Evolutionary conservation across 345 rosid genomes (phyloP).

Genomic region (Ceriops zippeliana): DNA sequence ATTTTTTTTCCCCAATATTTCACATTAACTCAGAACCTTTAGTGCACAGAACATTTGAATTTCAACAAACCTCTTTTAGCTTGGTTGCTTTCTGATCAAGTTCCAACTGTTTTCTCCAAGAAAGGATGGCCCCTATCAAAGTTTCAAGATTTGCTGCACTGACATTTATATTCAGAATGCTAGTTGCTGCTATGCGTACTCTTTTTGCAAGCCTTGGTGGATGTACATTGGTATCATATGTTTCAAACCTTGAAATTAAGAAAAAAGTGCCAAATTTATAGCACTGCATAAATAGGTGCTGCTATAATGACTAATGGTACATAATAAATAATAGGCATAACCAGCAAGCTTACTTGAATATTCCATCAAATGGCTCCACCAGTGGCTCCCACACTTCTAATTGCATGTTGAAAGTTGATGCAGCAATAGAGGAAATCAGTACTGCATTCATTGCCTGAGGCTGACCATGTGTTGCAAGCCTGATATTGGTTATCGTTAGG

Average conservation of each 20-base stretch:
- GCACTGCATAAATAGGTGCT: conserved; percentile 8
- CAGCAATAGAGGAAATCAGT: conserved; percentile 81
- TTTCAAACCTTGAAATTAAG: conserved; percentile 68
- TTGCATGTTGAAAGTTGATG: conserved; percentile 87
- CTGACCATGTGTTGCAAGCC: conserved; percentile 92
- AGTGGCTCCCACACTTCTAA: conserved; percentile 99
- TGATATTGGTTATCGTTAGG: conserved; percentile 79
- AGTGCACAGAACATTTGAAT: conserved; percentile 10
- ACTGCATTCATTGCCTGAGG: conserved; percentile 96
- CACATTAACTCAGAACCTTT: conserved; percentile 2
- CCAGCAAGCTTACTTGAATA: conserved; percentile 70
- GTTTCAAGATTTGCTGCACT: conserved; percentile 88
- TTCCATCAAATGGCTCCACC: conserved; percentile 98
- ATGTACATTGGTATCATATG: conserved; percentile 62
- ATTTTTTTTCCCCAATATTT: neutral
- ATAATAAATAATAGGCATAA: conserved; percentile 5
- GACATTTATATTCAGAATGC: conserved; percentile 73
- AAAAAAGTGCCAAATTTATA: conserved; percentile 16
- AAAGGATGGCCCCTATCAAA: conserved; percentile 62
- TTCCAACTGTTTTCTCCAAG: conserved; percentile 90
- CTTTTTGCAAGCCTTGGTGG: conserved; percentile 71
- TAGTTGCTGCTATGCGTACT: conserved; percentile 78
- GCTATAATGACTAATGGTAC: neutral
- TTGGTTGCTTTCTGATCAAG: conserved; percentile 80
- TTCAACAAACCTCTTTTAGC: conserved; percentile 55